Evolutionary conservation across 495 filamentous ascomycete genomes (phyloP).

Genomic region (Bacidia rubella): DNA sequence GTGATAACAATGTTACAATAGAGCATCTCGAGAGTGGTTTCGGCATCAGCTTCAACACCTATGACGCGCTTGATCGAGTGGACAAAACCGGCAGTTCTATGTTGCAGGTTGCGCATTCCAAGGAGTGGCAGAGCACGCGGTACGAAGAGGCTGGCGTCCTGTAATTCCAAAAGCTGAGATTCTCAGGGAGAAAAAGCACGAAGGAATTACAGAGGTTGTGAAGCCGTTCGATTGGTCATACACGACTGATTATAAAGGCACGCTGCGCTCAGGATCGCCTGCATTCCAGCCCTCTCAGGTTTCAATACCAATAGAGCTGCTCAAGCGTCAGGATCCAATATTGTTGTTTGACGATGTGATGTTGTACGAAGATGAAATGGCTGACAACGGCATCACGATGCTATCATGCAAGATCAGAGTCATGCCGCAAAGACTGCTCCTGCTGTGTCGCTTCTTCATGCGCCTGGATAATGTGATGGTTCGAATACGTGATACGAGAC

Average conservation of each 20-base stretch:
- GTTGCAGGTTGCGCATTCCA: conserved; percentile 86
- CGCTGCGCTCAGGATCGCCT: conserved; percentile 26
- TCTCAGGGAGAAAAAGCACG: conserved; percentile 62
- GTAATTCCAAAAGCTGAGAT: conserved; percentile 15
- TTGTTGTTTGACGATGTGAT: conserved; percentile 89
- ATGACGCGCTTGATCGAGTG: conserved; percentile 73
- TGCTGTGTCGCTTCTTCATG: conserved; percentile 85
- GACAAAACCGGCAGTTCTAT: conserved; percentile 85
- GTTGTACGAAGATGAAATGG: conserved; percentile 92
- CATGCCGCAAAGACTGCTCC: conserved; percentile 73
- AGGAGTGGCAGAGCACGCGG: conserved; percentile 75
- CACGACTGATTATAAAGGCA: conserved; percentile 71
- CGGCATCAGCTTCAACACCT: conserved; percentile 67
- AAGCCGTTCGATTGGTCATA: conserved; percentile 98
- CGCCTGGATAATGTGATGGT: conserved; percentile 79
- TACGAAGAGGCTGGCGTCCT: conserved; percentile 21
- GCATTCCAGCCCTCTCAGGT: conserved; percentile 37
- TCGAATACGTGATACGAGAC: conserved; percentile 73
- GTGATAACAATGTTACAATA: conserved; percentile 72
- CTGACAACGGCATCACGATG: conserved; percentile 89
- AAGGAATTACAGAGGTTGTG: conserved; percentile 83
- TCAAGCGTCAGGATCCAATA: conserved; percentile 81
- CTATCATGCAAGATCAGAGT: conserved; percentile 80
- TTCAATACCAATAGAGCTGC: conserved; percentile 67
- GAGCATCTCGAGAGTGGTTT: conserved; percentile 56